phyloP scores from a whole-genome alignment of 1,284 basidiomycete species.

The Sporisorium graminicola region DNA sequence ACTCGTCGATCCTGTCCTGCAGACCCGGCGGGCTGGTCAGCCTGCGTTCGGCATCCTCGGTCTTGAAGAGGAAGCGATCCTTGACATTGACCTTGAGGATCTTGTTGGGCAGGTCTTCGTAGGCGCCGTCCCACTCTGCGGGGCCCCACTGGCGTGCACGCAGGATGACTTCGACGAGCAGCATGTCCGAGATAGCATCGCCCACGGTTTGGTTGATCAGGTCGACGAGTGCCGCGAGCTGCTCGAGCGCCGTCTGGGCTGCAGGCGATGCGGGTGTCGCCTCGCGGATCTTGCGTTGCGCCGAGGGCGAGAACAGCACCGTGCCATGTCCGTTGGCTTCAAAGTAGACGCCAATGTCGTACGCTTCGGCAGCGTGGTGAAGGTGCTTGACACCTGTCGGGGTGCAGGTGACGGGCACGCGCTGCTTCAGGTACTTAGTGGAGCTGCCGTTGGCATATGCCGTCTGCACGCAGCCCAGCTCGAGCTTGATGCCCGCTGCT shows the following conservation, averaged over 20 bases:
- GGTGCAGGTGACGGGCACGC: slow-evolving; percentile 93
- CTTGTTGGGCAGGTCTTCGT: slow-evolving; percentile 93
- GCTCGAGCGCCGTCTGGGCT: slow-evolving; percentile 75
- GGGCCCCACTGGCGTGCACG: slow-evolving; percentile 75
- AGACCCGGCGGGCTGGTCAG: slow-evolving; percentile 83
- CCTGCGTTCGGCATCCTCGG: slow-evolving; percentile 91
- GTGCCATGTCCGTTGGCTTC: slow-evolving; percentile 99
- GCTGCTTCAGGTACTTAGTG: slow-evolving; percentile 78
- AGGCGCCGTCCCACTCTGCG: slow-evolving; percentile 91
- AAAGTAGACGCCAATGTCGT: slow-evolving; percentile 96
- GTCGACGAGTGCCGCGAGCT: slow-evolving; percentile 75
- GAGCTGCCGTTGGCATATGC: slow-evolving; percentile 99
- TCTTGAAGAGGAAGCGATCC: slow-evolving; percentile 87
- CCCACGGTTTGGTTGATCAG: slow-evolving; percentile 99
- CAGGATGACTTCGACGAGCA: slow-evolving; percentile 93
- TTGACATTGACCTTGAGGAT: slow-evolving; percentile 94
- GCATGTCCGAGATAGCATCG: slow-evolving; percentile 95
- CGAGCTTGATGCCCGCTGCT: slow-evolving; percentile 58
- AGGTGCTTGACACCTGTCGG: slow-evolving; percentile 98
- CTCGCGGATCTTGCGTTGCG: slow-evolving; percentile 71
- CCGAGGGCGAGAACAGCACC: slow-evolving; percentile 83
- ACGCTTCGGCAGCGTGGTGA: slow-evolving; percentile 95
- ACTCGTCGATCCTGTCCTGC: slow-evolving; percentile 87
- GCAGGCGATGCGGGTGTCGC: slow-evolving; percentile 83
- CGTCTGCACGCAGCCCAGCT: slow-evolving; percentile 85